A percentile compares a stretch with the other conserved stretches of the same genome.
Evolutionary conservation across 306 rosid genomes (phyloP).

Genomic region (Ormosia semicastrata): DNA sequence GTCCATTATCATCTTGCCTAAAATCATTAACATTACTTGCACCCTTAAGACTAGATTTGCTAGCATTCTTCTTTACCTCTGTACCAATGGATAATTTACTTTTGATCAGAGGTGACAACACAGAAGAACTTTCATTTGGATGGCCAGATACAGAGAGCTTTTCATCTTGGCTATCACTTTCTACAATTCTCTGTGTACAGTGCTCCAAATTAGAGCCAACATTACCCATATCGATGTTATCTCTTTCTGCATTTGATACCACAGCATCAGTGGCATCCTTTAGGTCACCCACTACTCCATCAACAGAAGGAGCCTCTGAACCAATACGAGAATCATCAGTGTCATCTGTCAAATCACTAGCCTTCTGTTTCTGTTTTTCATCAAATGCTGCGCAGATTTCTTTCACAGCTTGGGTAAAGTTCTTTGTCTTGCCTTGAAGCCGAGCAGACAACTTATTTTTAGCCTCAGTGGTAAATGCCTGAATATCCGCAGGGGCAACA

Average conservation of each 20-base stretch:
- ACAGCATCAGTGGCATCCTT: constrained; percentile 48
- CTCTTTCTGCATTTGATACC: constrained; percentile 39
- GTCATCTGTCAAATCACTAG: constrained; percentile 59
- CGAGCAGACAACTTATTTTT: constrained; percentile 72
- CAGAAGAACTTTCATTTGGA: constrained; percentile 50
- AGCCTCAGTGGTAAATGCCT: constrained; percentile 70
- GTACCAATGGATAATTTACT: constrained; percentile 33
- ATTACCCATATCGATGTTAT: constrained; percentile 36
- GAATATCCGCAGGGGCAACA: constrained; percentile 92
- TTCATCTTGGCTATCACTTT: constrained; percentile 44
- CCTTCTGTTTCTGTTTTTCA: constrained; percentile 59
- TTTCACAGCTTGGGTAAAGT: constrained; percentile 86
- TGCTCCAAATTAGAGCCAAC: constrained; percentile 56
- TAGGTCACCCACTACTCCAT: constrained; percentile 49
- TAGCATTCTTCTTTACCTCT: constrained; percentile 41
- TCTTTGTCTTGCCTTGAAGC: constrained; percentile 71
- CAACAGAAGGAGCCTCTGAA: constrained; percentile 60
- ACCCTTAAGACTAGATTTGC: constrained; percentile 38
- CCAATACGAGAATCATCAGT: constrained; percentile 61
- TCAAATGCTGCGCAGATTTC: constrained; percentile 88
- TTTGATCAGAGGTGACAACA: constrained; percentile 46
- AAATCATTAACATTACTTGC: constrained; percentile 34
- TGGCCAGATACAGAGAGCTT: constrained; percentile 38
- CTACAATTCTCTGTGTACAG: constrained; percentile 55
- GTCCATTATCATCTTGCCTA: constrained; percentile 42